These are phyloP conservation scores for Rickenella mellea DNA, from an alignment of 768 basidiomycete genomes.

Conservation along the genomic window DNA sequence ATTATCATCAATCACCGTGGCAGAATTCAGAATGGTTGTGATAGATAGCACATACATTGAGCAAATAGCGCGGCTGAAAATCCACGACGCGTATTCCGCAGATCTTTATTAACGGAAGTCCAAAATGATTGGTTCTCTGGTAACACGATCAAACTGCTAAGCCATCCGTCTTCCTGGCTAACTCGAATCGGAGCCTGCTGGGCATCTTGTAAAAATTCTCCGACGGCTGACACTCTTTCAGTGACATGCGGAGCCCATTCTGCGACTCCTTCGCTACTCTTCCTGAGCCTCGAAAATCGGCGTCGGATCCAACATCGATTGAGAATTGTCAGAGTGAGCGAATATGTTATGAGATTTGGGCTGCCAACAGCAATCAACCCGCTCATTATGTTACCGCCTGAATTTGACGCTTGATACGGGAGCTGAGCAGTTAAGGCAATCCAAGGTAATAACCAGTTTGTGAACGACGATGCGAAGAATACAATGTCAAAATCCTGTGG, in stretches of 20 bases:
- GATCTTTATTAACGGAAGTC: constrained; percentile 7
- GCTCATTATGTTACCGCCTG: constrained; percentile 9
- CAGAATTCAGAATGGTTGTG: constrained; percentile 1
- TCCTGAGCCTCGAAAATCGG: no score
- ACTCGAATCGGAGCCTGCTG: constrained; percentile 12
- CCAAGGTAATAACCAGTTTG: constrained; percentile 13
- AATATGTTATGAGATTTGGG: constrained; percentile 10
- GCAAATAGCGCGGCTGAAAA: constrained; percentile 9
- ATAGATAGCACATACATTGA: constrained; percentile 3
- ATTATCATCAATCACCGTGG: no score
- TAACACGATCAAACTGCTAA: constrained; percentile 6
- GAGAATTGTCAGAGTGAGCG: constrained; percentile 9
- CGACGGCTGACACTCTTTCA: constrained; percentile 2
- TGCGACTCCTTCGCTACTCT: no score
- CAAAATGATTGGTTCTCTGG: constrained; percentile 7
- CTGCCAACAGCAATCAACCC: constrained; percentile 8
- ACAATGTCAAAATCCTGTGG: no score
- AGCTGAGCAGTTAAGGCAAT: constrained; percentile 11
- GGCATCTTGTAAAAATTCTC: constrained; percentile 5
- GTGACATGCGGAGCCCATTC: constrained; percentile 1
- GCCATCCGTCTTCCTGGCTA: constrained; percentile 7
- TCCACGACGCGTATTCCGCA: constrained; percentile 8
- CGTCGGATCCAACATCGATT: constrained; percentile 7
- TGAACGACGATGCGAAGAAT: no score
- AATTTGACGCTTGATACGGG: constrained; percentile 9